Evolutionary conservation across 495 filamentous ascomycete species (phyloP), one percentile per base, ranked within the genome.

Genomic region (Hypoxylon lienhwacheense): DNA sequence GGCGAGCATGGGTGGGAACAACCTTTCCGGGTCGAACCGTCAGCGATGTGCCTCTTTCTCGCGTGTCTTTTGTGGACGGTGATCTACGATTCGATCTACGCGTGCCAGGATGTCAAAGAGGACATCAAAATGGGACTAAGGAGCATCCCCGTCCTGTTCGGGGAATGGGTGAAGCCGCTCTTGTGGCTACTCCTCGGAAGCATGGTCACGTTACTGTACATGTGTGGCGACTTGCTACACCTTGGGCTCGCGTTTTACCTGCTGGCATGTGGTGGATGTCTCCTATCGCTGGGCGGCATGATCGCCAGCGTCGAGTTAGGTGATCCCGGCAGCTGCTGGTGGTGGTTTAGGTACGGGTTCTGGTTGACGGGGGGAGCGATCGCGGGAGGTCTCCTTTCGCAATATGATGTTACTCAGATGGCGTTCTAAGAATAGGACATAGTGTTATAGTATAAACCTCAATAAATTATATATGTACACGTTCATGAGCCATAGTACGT

Each of bases 1-100:
- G 36, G 29, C 3, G 36, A 21, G 15, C 12, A 24, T 11, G 31
- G 37, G 24, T 43, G 37, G 20, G 16, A 39, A 33, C 45, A 42
- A 5, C 32, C 21, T 20, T 53, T 54, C 14, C 63, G 53, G 47
- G 43, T 43, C 25, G 58, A 61, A 16, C 44, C 48, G 36, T 55
- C 58, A 31, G 51, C 54, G 4, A 17, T 58, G 14, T 47, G 48
- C 25, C 34, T 70, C 32, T 64, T 64, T 11, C 21, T 64, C 17
- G 65, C 70, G 1, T 47, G 36, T 25, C 52, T 61, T 1, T 42
- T 71, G 4, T 76, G 69, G 72, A 64, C 65, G 6, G 55, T 69
- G 41, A 66, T 71, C 22, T 73, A 67, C 53, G 72, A 76, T 54
- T 73, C 72, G 7, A 66, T 76, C 43, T 76, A 74, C 52, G 72